Conservation (phyloP, 192 early-diverging fungal genomes). For the Rhizophagus prolifer region DNA sequence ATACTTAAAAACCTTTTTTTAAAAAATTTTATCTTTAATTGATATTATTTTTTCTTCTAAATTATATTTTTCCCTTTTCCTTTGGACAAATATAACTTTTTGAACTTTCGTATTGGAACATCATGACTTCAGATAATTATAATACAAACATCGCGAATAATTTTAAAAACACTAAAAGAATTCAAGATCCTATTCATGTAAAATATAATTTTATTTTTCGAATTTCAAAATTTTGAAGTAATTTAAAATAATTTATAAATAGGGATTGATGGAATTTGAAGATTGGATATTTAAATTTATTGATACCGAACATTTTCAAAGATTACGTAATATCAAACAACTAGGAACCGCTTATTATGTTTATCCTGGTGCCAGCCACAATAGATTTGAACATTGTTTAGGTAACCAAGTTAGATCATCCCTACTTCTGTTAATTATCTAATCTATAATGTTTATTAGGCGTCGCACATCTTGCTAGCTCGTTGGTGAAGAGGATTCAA, state of each 20-base stretch:
- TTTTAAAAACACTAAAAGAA: background rate
- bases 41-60: too few relatives aligned
- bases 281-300: slow-evolving; percentile 65
- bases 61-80: too few relatives aligned
- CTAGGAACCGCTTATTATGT: slow-evolving; percentile 86
- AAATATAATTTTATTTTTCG: background rate
- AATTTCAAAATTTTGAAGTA: background rate
- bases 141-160: too few relatives aligned
- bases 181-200: slow-evolving; percentile 4
- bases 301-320: slow-evolving; percentile 95
- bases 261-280: slow-evolving; percentile 78
- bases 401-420: slow-evolving; percentile 21
- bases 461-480: slow-evolving; percentile 78
- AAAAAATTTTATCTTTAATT: too few relatives aligned
- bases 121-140: too few relatives aligned
- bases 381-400: slow-evolving; percentile 93
- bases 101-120: too few relatives aligned
- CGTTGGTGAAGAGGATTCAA: slow-evolving; percentile 68
- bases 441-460: slow-evolving; percentile 48
- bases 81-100: too few relatives aligned
- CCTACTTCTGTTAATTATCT: background rate
- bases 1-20: too few relatives aligned
- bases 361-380: slow-evolving; percentile 90
- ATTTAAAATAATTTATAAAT: background rate
- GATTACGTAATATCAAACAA: slow-evolving; percentile 89